Conservation (phyloP, 73 alveolate genomes). For the Tetrahymena elliotti region DNA sequence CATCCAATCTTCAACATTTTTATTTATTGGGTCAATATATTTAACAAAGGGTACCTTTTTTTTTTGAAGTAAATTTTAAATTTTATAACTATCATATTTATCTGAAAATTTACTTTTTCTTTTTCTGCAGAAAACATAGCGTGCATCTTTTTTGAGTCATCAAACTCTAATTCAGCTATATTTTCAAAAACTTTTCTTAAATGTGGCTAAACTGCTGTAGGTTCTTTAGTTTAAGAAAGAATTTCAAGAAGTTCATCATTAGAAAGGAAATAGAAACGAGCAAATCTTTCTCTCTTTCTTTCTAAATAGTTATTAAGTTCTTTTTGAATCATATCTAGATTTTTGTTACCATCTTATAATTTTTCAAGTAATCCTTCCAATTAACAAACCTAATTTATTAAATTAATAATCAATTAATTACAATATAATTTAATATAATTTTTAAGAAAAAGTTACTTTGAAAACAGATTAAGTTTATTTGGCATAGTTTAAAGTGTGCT, state of each 20-base stretch:
- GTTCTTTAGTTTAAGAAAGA: conserved; percentile 84
- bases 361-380: conserved; percentile 96
- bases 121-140: conserved; percentile 94
- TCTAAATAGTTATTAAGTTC: conserved; percentile 29
- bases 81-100: conserved; percentile 49
- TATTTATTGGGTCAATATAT: conserved; percentile 80
- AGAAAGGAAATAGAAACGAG: conserved; percentile 96
- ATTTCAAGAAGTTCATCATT: conserved; percentile 94
- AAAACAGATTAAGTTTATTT: conserved; percentile 81
- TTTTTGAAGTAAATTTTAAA: conserved; percentile 50
- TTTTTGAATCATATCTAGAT: conserved; percentile 82
- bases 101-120: conserved; percentile 51
- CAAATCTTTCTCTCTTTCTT: conserved; percentile 92
- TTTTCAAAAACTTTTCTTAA: conserved; percentile 67
- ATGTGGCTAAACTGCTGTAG: conserved; percentile 53
- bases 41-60: conserved; percentile 72
- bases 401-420: background rate
- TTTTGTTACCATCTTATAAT: conserved; percentile 96
- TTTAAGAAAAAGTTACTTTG: background rate
- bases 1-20: conserved; percentile 99
- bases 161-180: conserved; percentile 68
- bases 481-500: conserved; percentile 69
- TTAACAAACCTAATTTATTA: conserved; percentile 50
- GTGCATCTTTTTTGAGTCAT: conserved; percentile 81
- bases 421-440: background rate